Evolutionary conservation across 306 rosid species (phyloP).

Genomic region (Casuarina glauca): DNA sequence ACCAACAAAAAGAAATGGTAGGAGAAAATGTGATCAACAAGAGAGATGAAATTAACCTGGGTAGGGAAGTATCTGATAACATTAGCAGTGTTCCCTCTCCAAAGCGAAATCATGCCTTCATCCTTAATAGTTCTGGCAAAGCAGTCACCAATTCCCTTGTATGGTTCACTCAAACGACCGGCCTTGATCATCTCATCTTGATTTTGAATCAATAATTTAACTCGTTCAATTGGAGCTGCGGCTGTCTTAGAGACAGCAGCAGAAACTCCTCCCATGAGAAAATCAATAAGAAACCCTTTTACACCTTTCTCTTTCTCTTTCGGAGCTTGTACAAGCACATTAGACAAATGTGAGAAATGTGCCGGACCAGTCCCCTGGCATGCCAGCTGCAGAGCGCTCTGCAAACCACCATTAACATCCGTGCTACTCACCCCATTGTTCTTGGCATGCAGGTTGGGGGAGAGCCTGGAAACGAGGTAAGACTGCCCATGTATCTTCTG

Average conservation of each 20-base stretch:
- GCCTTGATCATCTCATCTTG: slow-evolving; percentile 85
- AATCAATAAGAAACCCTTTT: slow-evolving; percentile 54
- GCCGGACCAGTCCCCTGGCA: slow-evolving; percentile 45
- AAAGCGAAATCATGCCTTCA: slow-evolving; percentile 73
- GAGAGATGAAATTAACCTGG: slow-evolving; percentile 52
- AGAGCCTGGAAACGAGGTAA: slow-evolving; percentile 60
- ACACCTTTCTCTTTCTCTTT: slow-evolving; percentile 71
- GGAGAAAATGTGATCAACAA: not conserved
- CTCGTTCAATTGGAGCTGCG: slow-evolving; percentile 90
- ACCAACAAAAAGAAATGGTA: not conserved
- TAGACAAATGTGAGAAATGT: slow-evolving; percentile 28
- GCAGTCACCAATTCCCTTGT: slow-evolving; percentile 81
- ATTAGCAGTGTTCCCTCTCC: slow-evolving; percentile 97
- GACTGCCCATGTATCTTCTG: slow-evolving; percentile 77
- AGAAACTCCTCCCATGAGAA: slow-evolving; percentile 93
- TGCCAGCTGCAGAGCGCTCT: slow-evolving; percentile 28
- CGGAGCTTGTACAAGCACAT: slow-evolving; percentile 58
- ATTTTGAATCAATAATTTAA: slow-evolving; percentile 75
- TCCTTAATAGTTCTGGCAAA: slow-evolving; percentile 81
- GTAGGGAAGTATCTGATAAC: slow-evolving; percentile 92
- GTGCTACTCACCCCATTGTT: slow-evolving; percentile 31
- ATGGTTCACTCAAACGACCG: slow-evolving; percentile 80
- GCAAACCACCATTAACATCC: slow-evolving; percentile 46
- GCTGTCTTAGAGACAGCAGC: slow-evolving; percentile 94
- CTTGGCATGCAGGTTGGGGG: slow-evolving; percentile 38